Conservation (phyloP, 176 grass and related monocot species). For the Ananas comosus region DNA sequence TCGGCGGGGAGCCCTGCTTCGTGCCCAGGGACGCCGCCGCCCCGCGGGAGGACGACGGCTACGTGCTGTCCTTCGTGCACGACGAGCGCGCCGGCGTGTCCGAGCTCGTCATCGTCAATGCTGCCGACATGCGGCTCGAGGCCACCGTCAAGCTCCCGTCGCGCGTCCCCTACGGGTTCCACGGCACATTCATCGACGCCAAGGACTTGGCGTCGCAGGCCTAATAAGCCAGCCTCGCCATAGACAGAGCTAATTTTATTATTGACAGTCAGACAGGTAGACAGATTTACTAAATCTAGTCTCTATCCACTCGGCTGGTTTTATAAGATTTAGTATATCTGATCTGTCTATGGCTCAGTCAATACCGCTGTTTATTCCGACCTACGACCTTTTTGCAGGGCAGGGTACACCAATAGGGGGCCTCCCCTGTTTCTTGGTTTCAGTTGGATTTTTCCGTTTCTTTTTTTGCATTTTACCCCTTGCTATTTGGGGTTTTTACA, state of each 20-base stretch:
- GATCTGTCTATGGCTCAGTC: too few relatives aligned
- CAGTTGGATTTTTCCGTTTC: too few relatives aligned
- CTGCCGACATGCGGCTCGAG: slow-evolving; percentile 40
- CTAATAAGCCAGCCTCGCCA: neutral
- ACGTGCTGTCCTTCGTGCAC: slow-evolving; percentile 72
- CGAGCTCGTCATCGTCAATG: slow-evolving; percentile 59
- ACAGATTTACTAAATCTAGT: too few relatives aligned
- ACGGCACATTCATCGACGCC: slow-evolving; percentile 64
- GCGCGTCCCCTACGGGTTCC: slow-evolving; percentile 78
- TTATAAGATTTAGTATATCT: too few relatives aligned
- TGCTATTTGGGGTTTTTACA: too few relatives aligned
- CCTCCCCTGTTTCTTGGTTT: too few relatives aligned
- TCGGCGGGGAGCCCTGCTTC: slow-evolving; percentile 78
- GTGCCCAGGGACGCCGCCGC: slow-evolving; percentile 28
- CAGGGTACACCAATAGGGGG: too few relatives aligned
- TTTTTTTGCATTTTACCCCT: too few relatives aligned
- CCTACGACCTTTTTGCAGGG: too few relatives aligned
- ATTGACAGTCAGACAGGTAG: too few relatives aligned
- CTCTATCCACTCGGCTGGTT: too few relatives aligned
- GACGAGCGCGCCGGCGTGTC: slow-evolving; percentile 39
- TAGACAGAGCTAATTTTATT: neutral
- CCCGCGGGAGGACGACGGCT: slow-evolving; percentile 51
- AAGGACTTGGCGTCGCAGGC: slow-evolving; percentile 45
- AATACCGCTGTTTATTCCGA: too few relatives aligned
- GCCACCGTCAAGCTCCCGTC: slow-evolving; percentile 62